phyloP scores from a whole-genome alignment of 805 yeast genomes.

The Candida rishiriensis region DNA sequence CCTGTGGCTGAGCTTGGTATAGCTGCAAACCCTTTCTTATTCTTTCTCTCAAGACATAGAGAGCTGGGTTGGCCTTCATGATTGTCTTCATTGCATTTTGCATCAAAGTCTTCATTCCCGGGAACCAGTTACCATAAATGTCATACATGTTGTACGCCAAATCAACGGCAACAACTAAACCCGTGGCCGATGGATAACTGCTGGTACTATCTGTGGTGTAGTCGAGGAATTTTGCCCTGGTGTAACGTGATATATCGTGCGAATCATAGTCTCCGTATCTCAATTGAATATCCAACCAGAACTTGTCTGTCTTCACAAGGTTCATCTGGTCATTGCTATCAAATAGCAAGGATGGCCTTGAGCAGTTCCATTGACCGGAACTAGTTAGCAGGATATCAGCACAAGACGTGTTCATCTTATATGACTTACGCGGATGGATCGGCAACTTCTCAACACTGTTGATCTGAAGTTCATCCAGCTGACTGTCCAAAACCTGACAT shows the following conservation, averaged over 20 bases:
- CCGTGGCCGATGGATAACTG: slow-evolving; percentile 89
- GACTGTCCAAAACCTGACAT: slow-evolving; percentile 87
- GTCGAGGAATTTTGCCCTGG: slow-evolving; percentile 88
- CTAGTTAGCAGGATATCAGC: slow-evolving; percentile 84
- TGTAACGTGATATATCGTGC: slow-evolving; percentile 91
- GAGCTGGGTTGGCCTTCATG: slow-evolving; percentile 92
- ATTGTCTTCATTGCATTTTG: slow-evolving; percentile 91
- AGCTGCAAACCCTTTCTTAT: slow-evolving; percentile 90
- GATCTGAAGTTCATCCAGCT: slow-evolving; percentile 75
- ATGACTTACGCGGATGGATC: slow-evolving; percentile 95
- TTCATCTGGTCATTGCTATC: slow-evolving; percentile 64
- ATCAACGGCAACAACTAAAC: slow-evolving; percentile 86
- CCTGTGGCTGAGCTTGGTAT: slow-evolving; percentile 91
- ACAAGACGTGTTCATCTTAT: slow-evolving; percentile 92
- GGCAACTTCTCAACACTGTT: slow-evolving; percentile 86
- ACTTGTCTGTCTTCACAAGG: slow-evolving; percentile 57
- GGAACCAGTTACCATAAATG: slow-evolving; percentile 97
- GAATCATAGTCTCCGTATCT: slow-evolving; percentile 97
- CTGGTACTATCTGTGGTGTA: slow-evolving; percentile 85
- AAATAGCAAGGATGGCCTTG: slow-evolving; percentile 73
- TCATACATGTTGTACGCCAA: slow-evolving; percentile 94
- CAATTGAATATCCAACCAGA: slow-evolving; percentile 93
- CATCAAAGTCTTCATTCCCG: slow-evolving; percentile 84
- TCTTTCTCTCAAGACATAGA: slow-evolving; percentile 87
- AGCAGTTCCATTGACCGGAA: slow-evolving; percentile 75